phyloP scores from a whole-genome alignment of 2,329 filamentous ascomycete species.

The Thelonectria rubi region DNA sequence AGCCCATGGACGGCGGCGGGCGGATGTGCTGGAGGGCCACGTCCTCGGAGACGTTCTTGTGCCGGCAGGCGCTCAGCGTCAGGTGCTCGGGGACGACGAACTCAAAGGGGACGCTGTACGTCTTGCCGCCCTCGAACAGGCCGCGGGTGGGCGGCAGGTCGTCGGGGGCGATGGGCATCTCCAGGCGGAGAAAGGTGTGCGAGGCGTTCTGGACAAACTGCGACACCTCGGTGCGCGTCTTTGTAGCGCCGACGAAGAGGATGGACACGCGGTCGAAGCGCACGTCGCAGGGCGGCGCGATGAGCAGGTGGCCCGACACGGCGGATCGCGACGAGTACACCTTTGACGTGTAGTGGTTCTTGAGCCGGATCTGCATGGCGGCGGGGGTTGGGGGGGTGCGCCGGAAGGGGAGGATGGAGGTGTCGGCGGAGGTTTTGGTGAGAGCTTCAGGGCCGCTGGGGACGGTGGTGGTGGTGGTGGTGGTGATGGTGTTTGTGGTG shows the following conservation, averaged over 20 bases:
- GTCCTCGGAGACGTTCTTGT: constrained; percentile 26
- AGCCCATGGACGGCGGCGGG: constrained; percentile 32
- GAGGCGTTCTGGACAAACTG: constrained; percentile 31
- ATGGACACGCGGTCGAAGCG: constrained; percentile 31
- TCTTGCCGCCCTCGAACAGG: constrained; percentile 29
- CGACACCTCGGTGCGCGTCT: constrained; percentile 34
- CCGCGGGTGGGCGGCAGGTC: constrained; percentile 25
- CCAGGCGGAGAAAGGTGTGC: constrained; percentile 35
- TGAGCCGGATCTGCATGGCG: constrained; percentile 24
- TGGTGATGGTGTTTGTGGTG: no score
- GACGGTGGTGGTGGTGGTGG: no score
- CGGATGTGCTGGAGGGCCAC: constrained; percentile 33
- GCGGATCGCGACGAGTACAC: constrained; percentile 38
- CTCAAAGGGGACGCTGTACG: constrained; percentile 34
- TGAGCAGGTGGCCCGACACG: constrained; percentile 30
- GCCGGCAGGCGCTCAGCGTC: constrained; percentile 29
- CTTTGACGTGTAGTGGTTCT: constrained; percentile 37
- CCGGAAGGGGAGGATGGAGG: constrained; percentile 10
- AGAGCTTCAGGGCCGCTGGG: background rate
- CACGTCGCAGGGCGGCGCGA: constrained; percentile 24
- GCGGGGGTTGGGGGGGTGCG: background rate
- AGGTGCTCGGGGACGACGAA: constrained; percentile 38
- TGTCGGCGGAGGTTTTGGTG: background rate
- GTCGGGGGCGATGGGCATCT: constrained; percentile 34
- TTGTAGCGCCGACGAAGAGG: constrained; percentile 28